These are phyloP conservation scores for Kodamaea lidongshanica DNA, from an alignment of 805 yeast species.

Conservation along the genomic window DNA sequence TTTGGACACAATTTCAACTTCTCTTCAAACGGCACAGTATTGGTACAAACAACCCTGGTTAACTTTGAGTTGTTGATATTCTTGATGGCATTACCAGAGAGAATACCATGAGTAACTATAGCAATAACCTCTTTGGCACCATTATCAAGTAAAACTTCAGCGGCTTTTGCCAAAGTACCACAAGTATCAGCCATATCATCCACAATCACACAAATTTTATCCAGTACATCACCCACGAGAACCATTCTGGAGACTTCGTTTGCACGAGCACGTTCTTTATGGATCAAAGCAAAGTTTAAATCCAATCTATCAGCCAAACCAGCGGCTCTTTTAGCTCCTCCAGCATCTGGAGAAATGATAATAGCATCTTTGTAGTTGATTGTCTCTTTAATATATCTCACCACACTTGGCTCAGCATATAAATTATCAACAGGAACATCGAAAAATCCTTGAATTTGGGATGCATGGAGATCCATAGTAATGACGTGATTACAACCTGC, in stretches of 20 bases:
- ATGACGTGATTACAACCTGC: slow-evolving; percentile 85
- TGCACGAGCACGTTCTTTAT: slow-evolving; percentile 77
- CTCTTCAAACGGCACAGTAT: slow-evolving; percentile 72
- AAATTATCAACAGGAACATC: slow-evolving; percentile 78
- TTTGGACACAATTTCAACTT: slow-evolving; percentile 53
- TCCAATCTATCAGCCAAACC: slow-evolving; percentile 75
- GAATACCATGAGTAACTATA: slow-evolving; percentile 76
- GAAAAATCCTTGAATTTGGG: slow-evolving; percentile 83
- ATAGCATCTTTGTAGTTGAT: slow-evolving; percentile 57
- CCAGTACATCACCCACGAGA: slow-evolving; percentile 75
- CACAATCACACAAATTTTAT: slow-evolving; percentile 68
- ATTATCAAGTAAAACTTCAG: slow-evolving; percentile 63
- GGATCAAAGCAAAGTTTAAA: slow-evolving; percentile 75
- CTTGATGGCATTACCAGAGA: slow-evolving; percentile 67
- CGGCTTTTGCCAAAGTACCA: slow-evolving; percentile 79
- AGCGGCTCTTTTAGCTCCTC: slow-evolving; percentile 89
- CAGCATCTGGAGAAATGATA: slow-evolving; percentile 82
- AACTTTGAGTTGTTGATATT: slow-evolving; percentile 65
- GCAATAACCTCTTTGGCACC: slow-evolving; percentile 71
- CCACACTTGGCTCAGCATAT: slow-evolving; percentile 79
- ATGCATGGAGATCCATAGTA: slow-evolving; percentile 85
- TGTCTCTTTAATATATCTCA: slow-evolving; percentile 63
- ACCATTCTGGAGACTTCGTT: slow-evolving; percentile 83
- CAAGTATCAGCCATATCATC: slow-evolving; percentile 92
- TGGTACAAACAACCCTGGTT: slow-evolving; percentile 69